These are phyloP conservation scores for Entomophthora muscae DNA, from an alignment of 371 early-diverging fungal species.

Conservation along the genomic window DNA sequence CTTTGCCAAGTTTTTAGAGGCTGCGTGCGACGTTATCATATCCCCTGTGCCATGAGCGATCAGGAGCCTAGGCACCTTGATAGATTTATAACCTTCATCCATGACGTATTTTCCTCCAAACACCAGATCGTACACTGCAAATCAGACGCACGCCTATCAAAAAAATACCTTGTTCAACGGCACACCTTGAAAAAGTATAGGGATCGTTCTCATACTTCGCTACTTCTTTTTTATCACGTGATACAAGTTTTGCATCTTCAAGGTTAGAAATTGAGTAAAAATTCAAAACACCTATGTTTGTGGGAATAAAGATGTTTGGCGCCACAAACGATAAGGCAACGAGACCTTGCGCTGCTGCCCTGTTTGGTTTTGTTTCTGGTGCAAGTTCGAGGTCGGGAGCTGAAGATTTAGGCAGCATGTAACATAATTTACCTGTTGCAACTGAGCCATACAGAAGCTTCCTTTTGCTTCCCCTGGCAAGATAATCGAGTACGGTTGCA, in stretches of 20 bases:
- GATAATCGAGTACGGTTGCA: conserved; percentile 27
- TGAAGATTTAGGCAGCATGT: no score
- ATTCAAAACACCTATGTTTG: no score
- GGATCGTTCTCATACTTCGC: conserved; percentile 28
- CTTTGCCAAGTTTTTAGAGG: conserved; percentile 16
- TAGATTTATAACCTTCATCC: conserved; percentile 7
- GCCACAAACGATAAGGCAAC: no score
- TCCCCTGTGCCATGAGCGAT: conserved; percentile 26
- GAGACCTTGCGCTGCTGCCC: no score
- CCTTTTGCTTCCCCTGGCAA: conserved; percentile 17
- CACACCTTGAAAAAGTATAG: conserved; percentile 25
- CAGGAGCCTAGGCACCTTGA: conserved; percentile 19
- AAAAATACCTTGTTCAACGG: conserved; percentile 19
- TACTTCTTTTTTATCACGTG: conserved; percentile 25
- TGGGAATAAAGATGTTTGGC: no score
- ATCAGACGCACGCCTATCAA: not conserved
- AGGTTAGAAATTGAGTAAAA: no score
- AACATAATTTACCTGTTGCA: conserved; percentile 20
- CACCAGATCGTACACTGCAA: conserved; percentile 9
- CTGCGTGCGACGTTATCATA: conserved; percentile 16
- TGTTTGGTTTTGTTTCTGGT: no score
- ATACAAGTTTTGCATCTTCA: conserved; percentile 18
- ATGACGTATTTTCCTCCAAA: not conserved
- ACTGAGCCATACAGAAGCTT: conserved; percentile 26
- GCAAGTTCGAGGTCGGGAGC: no score